Evolutionary conservation across 2,329 filamentous ascomycete species (phyloP), one percentile per base, ranked within the genome.

Genomic region (Phyllosticta citriasiana): DNA sequence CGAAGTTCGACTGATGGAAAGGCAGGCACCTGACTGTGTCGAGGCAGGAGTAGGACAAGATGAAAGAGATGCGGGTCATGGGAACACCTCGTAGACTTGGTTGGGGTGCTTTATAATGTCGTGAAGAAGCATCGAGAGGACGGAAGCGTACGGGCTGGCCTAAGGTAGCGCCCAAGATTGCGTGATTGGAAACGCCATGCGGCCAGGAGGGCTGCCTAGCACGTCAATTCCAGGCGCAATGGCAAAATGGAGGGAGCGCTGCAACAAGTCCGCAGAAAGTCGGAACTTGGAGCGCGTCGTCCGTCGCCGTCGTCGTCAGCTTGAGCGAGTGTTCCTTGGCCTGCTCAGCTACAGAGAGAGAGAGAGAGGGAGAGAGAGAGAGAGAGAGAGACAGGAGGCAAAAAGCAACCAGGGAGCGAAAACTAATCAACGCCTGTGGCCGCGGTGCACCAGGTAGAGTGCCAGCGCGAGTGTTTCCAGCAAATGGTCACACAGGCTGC

Each of bases 151-250:
- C 40, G 27, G 40, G 40, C 40, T 47, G 40, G 40, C 40, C 40
- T 47, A 22, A 22, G 19, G 19, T 22, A 47, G 58, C 58, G 58
- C 53, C 53, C 30, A 27, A 56, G 52, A 60, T 60, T 60, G 58
- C 58, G 58, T 60, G 58, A 53, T 60, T 47, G 58, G 53, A 60
- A 19, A 25, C 58, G 53, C 53, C 33, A 56, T 52, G 53, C 26
- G 51, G 35, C 25, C 33, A 55, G 25, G 54, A 47, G 54, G 19
- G 19, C 19, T 22, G 25, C 57, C 10, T 53, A 60, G 58, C 59
- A 61, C 59, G 59, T 61, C 59, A 61, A 55, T 24, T 40, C 50
- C 22, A 12, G 59, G 19, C 47, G 22, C 10, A 53, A 61, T 61
- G 40, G 50, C 54, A 61, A 25, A 57, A 57, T 57, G 47, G n/a